Conservation (phyloP, 306 rosid species). For the Begonia masoniana region DNA sequence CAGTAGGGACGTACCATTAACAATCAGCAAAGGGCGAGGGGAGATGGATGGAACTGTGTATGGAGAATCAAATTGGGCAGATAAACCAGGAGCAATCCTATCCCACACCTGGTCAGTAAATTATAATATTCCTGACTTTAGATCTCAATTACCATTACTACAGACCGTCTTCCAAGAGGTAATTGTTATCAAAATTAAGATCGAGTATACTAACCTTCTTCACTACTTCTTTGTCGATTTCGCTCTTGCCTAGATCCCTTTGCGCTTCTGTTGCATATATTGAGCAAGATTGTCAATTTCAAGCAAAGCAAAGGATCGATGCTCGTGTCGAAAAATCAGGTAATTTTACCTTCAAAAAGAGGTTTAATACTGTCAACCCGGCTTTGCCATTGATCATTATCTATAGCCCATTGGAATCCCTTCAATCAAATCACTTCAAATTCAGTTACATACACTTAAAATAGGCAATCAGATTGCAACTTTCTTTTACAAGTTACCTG, state of each 20-base stretch:
- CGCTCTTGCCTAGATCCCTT: too few relatives aligned
- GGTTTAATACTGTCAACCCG: slow-evolving; percentile 74
- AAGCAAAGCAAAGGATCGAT: too few relatives aligned
- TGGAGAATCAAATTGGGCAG: slow-evolving; percentile 60
- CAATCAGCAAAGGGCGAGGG: slow-evolving; percentile 66
- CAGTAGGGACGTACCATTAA: slow-evolving; percentile 2
- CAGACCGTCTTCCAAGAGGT: too few relatives aligned
- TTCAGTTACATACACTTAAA: not conserved
- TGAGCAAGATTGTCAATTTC: too few relatives aligned
- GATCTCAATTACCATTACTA: too few relatives aligned
- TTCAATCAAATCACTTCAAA: slow-evolving; percentile 4
- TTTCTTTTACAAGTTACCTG: slow-evolving; percentile 38
- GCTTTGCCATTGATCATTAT: slow-evolving; percentile 60
- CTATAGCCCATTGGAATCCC: slow-evolving; percentile 90
- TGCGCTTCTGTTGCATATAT: too few relatives aligned
- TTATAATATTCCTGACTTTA: not conserved
- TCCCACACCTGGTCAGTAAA: slow-evolving; percentile 73
- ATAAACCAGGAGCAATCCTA: slow-evolving; percentile 83
- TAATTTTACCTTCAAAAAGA: slow-evolving; percentile 60
- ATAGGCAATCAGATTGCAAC: not conserved
- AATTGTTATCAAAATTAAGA: not conserved
- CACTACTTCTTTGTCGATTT: slow-evolving; percentile 64
- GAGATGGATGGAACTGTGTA: slow-evolving; percentile 56
- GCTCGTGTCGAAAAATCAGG: not conserved
- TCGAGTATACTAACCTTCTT: slow-evolving; percentile 36